Conservation (phyloP, 129 eudicot genomes). For the Scalesia atractyloides region DNA sequence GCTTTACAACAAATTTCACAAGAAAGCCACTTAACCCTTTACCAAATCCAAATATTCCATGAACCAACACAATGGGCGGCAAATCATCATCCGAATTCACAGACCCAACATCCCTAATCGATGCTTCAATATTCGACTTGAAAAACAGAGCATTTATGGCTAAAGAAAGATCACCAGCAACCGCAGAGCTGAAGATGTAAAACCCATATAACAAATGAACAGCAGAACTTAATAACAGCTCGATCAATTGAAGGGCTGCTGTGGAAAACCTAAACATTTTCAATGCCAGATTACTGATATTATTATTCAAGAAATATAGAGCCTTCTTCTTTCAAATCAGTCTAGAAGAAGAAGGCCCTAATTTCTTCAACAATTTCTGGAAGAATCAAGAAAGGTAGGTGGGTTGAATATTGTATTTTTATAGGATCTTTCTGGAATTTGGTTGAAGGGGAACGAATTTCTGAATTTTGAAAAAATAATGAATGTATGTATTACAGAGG, state of each 20-base stretch:
- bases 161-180: slow-evolving; percentile 80
- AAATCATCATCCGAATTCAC: slow-evolving; percentile 48
- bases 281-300: no score
- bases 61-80: slow-evolving; percentile 96
- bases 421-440: slow-evolving; percentile 18
- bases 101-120: slow-evolving; percentile 31
- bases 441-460: slow-evolving; percentile 36
- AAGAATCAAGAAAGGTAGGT: slow-evolving; percentile 19
- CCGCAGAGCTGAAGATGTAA: slow-evolving; percentile 92
- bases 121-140: slow-evolving; percentile 46
- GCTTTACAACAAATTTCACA: not conserved
- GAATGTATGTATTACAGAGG: slow-evolving; percentile 14
- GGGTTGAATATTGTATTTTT: slow-evolving; percentile 18
- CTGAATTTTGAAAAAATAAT: slow-evolving; percentile 22
- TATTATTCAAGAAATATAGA: slow-evolving; percentile 41
- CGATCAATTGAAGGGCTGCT: slow-evolving; percentile 62
- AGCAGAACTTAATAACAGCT: slow-evolving; percentile 66
- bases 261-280: slow-evolving; percentile 75
- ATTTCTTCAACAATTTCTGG: slow-evolving; percentile 25
- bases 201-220: slow-evolving; percentile 80
- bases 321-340: slow-evolving; percentile 44
- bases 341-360: slow-evolving; percentile 54
- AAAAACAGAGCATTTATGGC: slow-evolving; percentile 57
- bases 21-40: slow-evolving; percentile 68
- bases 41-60: slow-evolving; percentile 98